Evolutionary conservation across 768 basidiomycete genomes (phyloP), one percentile per base, ranked within the genome.

Genomic region (Termitomyces sp.): DNA sequence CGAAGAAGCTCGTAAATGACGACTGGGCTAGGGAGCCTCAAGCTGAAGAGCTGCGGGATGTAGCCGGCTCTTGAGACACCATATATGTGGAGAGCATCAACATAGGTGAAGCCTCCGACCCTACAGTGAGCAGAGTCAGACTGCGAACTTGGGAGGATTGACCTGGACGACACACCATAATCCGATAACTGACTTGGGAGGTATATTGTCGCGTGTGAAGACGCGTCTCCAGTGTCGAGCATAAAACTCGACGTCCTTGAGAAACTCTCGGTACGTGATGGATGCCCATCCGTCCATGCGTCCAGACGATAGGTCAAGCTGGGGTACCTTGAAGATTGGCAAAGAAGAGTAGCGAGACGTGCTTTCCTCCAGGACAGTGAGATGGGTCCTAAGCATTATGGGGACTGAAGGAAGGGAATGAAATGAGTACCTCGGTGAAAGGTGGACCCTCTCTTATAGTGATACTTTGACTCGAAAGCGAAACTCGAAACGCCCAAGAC

Each of bases 31-130:
- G 83, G 82, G 19, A 84, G 75, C 35, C 82, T 79, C 55, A 83
- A 71, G 61, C 80, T 83, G 67, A 88, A 84, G 30, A 86, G 70
- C 57, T 87, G 86, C 0, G 86, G 86, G 58, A 85, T 68, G 65
- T 81, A 88, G 3, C 86, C 84, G n/a, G 84, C 84, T 60, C 84
- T 73, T 3, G 83, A 79, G 56, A 88, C 69, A 48, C 80, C 81
- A 61, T 86, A 86, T 58, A 88, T 80, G 54, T 83, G 78, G 30
- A 86, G 70, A 34, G 81, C 79, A 62, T 88, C 86, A 32, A 71
- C 68, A 65, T 88, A 88, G 27, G 80, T 75, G 68, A 79, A 79
- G 10, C 86, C 86, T 21, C 79, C 75, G 12, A 88, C 68, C 86
- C 86, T 88, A 52, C 5, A 56, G 52, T n/a, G 10, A 51, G 58